These are phyloP conservation scores for Blastocystis sp. DNA, from an alignment of 352 stramenopile genomes.

Conservation along the genomic window DNA sequence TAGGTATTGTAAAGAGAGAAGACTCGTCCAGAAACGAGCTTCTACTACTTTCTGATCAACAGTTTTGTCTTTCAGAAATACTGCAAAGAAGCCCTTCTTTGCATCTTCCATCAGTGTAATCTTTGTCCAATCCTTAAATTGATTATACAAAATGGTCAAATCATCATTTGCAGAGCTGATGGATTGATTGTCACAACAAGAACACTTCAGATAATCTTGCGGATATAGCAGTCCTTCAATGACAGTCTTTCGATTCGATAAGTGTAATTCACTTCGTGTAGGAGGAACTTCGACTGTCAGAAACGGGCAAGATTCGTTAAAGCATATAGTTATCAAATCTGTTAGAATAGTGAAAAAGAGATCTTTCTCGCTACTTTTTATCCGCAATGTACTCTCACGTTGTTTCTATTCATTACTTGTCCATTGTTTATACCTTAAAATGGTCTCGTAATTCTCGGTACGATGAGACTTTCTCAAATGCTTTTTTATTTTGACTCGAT, in stretches of 20 bases:
- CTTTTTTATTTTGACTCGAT: neutral
- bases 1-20: neutral
- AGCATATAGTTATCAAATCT: neutral
- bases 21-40: neutral
- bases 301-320: neutral
- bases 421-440: neutral
- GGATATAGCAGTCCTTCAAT: neutral
- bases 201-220: neutral
- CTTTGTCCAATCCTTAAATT: conserved; percentile 2
- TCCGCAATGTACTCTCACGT: neutral
- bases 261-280: neutral
- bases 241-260: neutral
- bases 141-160: neutral
- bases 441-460: neutral
- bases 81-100: conserved; percentile 3
- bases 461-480: neutral
- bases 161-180: neutral
- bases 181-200: conserved; percentile 8
- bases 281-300: neutral
- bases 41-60: neutral
- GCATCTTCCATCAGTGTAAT: neutral
- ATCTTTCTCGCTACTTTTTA: neutral
- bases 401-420: neutral
- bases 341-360: neutral
- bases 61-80: neutral